phyloP scores from a whole-genome alignment of 768 basidiomycete species.

The Boletus edulis region DNA sequence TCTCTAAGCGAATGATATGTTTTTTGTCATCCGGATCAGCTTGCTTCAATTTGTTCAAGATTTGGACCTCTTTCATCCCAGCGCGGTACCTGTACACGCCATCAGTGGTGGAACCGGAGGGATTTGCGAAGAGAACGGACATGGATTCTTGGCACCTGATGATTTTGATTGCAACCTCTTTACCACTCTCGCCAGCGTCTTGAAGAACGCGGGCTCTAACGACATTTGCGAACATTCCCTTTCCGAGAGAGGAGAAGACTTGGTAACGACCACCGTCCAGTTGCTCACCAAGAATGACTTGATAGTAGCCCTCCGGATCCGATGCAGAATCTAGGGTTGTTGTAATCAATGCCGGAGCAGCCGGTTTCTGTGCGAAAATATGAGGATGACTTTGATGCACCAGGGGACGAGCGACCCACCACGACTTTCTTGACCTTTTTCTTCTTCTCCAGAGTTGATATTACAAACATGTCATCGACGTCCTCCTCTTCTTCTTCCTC shows the following conservation, averaged over 20 bases:
- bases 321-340: constrained; percentile 87
- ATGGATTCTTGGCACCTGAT: constrained; percentile 95
- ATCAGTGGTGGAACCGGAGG: constrained; percentile 3
- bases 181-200: constrained; percentile 51
- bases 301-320: constrained; percentile 95
- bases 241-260: constrained; percentile 92
- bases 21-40: constrained; percentile 97
- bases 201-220: constrained; percentile 83
- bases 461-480: constrained; percentile 94
- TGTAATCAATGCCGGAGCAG: constrained; percentile 63
- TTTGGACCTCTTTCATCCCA: constrained; percentile 88
- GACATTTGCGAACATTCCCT: constrained; percentile 99
- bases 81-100: constrained; percentile 76
- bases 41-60: constrained; percentile 80
- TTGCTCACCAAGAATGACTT: constrained; percentile 90
- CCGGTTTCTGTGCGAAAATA: constrained; percentile 37
- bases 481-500: constrained; percentile 55
- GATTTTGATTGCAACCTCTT: constrained; percentile 97
- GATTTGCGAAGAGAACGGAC: constrained; percentile 46
- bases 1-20: constrained; percentile 88
- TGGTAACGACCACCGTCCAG: constrained; percentile 91
- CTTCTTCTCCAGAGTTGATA: constrained; percentile 46
- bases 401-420: constrained; percentile 34
- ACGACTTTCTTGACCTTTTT: constrained; percentile 53
- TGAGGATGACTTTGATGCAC: neutral